These are phyloP conservation scores for Coemansia interrupta DNA, from an alignment of 192 early-diverging fungal genomes.

Conservation along the genomic window DNA sequence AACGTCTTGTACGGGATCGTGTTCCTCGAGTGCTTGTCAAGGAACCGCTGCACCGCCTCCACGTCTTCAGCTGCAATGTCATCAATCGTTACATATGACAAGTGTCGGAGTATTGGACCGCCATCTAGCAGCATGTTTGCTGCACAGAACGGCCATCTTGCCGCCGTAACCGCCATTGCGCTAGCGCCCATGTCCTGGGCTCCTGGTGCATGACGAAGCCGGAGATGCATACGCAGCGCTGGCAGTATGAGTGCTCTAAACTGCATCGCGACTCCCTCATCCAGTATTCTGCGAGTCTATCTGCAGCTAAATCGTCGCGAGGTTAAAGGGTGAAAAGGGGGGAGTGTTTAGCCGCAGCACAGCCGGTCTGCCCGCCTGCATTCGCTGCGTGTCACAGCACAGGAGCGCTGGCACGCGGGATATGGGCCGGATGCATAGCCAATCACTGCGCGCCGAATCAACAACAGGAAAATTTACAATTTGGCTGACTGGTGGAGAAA, in stretches of 20 bases:
- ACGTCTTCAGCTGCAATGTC: conserved; percentile 41
- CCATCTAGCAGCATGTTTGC: background rate
- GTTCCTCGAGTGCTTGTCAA: conserved; percentile 51
- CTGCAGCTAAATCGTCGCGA: too few species aligned
- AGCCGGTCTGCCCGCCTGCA: too few species aligned
- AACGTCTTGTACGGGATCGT: conserved; percentile 62
- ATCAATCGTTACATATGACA: conserved; percentile 10
- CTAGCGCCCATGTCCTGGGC: too few species aligned
- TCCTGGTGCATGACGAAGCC: too few species aligned
- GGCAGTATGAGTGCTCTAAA: too few species aligned
- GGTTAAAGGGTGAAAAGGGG: too few species aligned
- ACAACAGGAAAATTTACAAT: conserved; percentile 10
- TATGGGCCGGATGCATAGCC: conserved; percentile 30
- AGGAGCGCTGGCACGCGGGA: background rate
- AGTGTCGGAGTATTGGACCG: background rate
- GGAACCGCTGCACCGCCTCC: conserved; percentile 53
- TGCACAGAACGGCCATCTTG: too few species aligned
- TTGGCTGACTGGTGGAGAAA: background rate
- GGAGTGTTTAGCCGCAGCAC: too few species aligned
- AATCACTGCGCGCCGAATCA: conserved; percentile 44
- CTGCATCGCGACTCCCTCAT: too few species aligned
- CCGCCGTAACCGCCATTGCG: too few species aligned
- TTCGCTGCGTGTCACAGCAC: background rate
- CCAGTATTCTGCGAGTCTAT: too few species aligned
- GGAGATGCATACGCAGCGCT: too few species aligned